Evolutionary conservation across 306 rosid genomes (phyloP).

Genomic region (Corylus avellana): DNA sequence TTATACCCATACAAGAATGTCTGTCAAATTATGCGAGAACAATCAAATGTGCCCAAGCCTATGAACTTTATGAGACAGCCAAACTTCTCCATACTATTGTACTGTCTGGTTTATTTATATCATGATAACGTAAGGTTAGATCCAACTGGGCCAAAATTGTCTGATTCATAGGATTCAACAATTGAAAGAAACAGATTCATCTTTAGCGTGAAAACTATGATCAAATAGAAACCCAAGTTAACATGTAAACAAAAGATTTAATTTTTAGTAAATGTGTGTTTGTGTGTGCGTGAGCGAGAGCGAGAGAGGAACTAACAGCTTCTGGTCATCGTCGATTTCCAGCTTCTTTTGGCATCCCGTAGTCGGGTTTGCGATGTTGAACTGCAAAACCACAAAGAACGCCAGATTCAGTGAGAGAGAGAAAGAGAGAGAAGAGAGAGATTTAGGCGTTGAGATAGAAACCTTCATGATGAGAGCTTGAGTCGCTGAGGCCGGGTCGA

Average conservation of each 20-base stretch:
- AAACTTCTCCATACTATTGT: background rate
- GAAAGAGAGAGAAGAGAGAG: background rate
- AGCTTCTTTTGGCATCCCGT: constrained; percentile 72
- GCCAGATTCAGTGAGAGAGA: background rate
- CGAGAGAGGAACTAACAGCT: constrained; percentile 42
- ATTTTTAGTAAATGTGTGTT: background rate
- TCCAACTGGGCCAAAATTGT: background rate
- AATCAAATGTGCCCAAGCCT: background rate
- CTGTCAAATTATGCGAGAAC: background rate
- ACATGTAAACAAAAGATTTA: background rate
- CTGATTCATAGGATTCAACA: background rate
- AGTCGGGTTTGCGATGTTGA: constrained; percentile 64
- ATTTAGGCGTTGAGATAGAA: background rate
- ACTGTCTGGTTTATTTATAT: background rate
- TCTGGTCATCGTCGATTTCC: constrained; percentile 67
- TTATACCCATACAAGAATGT: background rate
- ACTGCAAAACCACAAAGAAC: constrained; percentile 30
- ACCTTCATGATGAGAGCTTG: background rate
- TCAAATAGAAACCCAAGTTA: no score
- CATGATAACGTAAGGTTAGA: background rate
- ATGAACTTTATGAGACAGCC: background rate
- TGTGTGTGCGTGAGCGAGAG: background rate
- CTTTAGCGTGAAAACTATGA: background rate
- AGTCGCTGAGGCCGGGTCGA: background rate
- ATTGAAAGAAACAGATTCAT: background rate